These are phyloP conservation scores for Puccinia hordei DNA, from an alignment of 1,284 basidiomycete species.

Conservation along the genomic window DNA sequence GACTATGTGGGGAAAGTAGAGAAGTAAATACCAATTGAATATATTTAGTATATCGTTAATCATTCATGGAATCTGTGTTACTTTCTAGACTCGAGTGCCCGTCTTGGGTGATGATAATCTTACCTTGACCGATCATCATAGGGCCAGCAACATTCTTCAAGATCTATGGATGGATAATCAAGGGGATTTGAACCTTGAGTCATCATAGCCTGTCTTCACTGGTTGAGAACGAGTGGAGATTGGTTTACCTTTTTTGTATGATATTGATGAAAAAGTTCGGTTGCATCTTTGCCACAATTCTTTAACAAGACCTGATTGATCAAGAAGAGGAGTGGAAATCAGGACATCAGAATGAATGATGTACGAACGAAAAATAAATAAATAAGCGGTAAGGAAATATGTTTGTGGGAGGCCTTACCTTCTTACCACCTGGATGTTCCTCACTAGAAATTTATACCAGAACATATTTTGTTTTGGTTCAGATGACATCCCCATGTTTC, in stretches of 20 bases:
- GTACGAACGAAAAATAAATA: not conserved
- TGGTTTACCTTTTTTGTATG: slow-evolving; percentile 31
- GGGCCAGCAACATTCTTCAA: slow-evolving; percentile 2
- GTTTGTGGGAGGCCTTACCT: slow-evolving; percentile 1
- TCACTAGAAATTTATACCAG: slow-evolving; percentile 6
- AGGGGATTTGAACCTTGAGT: not conserved
- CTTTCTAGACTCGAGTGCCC: not conserved
- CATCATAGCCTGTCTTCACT: not conserved
- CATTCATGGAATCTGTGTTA: not conserved
- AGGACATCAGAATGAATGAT: no score
- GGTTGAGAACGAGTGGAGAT: not conserved
- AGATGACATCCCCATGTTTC: no score
- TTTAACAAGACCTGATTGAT: slow-evolving; percentile 18
- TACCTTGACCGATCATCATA: slow-evolving; percentile 35
- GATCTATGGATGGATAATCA: not conserved
- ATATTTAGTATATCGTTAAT: not conserved
- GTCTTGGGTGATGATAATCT: not conserved
- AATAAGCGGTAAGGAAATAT: not conserved
- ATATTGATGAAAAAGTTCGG: slow-evolving; percentile 36
- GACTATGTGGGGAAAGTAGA: not conserved
- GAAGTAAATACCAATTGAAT: not conserved
- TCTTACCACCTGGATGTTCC: slow-evolving; percentile 46
- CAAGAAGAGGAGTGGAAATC: no score
- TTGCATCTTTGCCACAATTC: slow-evolving; percentile 41
- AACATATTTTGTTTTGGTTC: not conserved